Evolutionary conservation across 1,284 basidiomycete genomes (phyloP).

Genomic region (Xanthoconium separans): DNA sequence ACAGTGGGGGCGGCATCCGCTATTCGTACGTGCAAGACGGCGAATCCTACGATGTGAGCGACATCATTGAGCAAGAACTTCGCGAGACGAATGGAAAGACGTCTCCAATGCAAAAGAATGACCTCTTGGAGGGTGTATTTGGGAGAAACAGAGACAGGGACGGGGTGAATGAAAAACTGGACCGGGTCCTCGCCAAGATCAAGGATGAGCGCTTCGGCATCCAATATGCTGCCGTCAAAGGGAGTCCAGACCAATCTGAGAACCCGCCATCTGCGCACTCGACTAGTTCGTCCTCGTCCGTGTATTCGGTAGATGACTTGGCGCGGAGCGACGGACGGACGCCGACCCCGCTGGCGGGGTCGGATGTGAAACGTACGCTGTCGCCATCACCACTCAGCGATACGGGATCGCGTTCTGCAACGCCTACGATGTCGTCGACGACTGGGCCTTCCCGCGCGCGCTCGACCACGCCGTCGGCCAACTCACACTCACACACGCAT

Average conservation of each 20-base stretch:
- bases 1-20: slow-evolving; percentile 70
- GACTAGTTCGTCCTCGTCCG: slow-evolving; percentile 45
- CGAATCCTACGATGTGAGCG: slow-evolving; percentile 88
- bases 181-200: slow-evolving; percentile 77
- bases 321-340: slow-evolving; percentile 24
- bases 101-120: slow-evolving; percentile 41
- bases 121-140: slow-evolving; percentile 68
- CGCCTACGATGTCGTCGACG: slow-evolving; percentile 27
- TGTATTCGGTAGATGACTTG: slow-evolving; percentile 54
- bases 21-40: slow-evolving; percentile 93
- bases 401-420: slow-evolving; percentile 31
- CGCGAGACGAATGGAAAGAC: slow-evolving; percentile 41
- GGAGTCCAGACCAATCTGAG: slow-evolving; percentile 15
- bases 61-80: slow-evolving; percentile 88
- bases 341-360: slow-evolving; percentile 27
- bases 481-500: slow-evolving; percentile 15
- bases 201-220: slow-evolving; percentile 45
- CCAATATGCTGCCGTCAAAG: slow-evolving; percentile 17
- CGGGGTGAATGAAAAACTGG: slow-evolving; percentile 68
- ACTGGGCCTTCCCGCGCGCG: slow-evolving; percentile 22
- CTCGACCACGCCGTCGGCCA: slow-evolving; percentile 41
- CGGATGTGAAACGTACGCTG: slow-evolving; percentile 22
- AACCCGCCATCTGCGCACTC: slow-evolving; percentile 37
- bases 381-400: slow-evolving; percentile 25
- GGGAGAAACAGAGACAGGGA: slow-evolving; percentile 54